Evolutionary conservation across 768 basidiomycete species (phyloP).

Genomic region (Kwoniella pini): DNA sequence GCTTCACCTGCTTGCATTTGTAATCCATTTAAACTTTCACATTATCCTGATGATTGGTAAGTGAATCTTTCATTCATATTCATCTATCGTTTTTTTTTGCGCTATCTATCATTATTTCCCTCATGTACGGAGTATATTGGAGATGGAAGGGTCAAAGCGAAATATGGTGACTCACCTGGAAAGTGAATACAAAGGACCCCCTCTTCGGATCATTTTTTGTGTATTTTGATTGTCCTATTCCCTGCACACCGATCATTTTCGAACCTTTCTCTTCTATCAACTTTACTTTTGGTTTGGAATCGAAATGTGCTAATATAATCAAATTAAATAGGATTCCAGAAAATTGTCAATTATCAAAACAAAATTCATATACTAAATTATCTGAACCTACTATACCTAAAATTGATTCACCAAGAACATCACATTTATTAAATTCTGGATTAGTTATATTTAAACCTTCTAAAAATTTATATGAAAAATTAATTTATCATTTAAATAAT

Average conservation of each 20-base stretch:
- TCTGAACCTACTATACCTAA: constrained; percentile 59
- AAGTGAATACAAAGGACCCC: no score
- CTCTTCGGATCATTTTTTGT: no score
- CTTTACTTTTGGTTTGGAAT: no score
- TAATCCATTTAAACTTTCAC: constrained; percentile 78
- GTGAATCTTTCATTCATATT: constrained; percentile 23
- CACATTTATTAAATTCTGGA: constrained; percentile 85
- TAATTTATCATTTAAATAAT: constrained; percentile 64
- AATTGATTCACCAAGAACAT: constrained; percentile 65
- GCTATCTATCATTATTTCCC: no score
- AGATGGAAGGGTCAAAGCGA: background rate
- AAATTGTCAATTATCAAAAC: constrained; percentile 78
- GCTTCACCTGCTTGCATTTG: constrained; percentile 90
- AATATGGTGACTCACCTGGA: no score
- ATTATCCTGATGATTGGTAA: constrained; percentile 89
- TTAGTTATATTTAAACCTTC: constrained; percentile 81
- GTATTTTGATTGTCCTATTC: no score
- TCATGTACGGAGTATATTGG: no score
- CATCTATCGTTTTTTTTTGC: no score
- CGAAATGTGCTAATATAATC: no score
- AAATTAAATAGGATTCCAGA: constrained; percentile 87
- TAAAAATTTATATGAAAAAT: constrained; percentile 58
- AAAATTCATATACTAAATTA: constrained; percentile 39
- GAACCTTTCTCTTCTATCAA: no score
- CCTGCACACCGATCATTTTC: no score